Evolutionary conservation across 768 basidiomycete genomes (phyloP), one percentile per base, ranked within the genome.

Genomic region (Crepidotus variabilis): DNA sequence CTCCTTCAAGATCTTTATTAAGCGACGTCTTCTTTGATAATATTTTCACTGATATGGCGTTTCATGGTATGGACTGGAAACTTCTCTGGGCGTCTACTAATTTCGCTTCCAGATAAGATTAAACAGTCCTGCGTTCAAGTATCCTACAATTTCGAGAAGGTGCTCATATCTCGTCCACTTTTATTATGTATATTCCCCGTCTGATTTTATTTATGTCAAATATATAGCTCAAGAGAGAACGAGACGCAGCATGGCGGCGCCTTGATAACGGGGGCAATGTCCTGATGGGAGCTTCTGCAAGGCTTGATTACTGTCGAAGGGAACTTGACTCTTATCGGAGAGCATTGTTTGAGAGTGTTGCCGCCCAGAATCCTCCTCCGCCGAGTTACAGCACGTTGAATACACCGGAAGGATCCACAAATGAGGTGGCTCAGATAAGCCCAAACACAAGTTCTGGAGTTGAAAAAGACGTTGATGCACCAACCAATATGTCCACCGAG

Each of bases 21-120:
- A 70, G 66, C 57, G 75, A 76, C 58, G 66, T 77, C 14, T 69
- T 76, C 55, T 78, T 76, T 59, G 75, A 77, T 58, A 75, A 77
- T 57, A 68, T 76, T 22, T 73, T 74, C 60, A 71, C 75, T 7
- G 77, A 80, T 63, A 63, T 72, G 61, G 69, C 68, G 33, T 76
- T 77, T 63, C 73, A 77, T 56, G 68, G 77, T 78, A 59, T 61
- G 63, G 56, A 54, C 47, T 47, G 16, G 46, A 34, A 22, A 5
- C 20, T 24, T 33, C 11, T 28, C 18, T 49, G 3, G 20, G 3
- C 32, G 13, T 33, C 28, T 23, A 57, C 57, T 59, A 50, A 28
- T 57, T 18, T 36, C 34, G 51, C 39, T 47, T 32, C 47, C 61
- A 78, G 78, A 72, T 35, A 75, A 73, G 59, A 77, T 78, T 57